A percentile compares a stretch with the other conserved stretches of the same genome.
These are phyloP conservation scores for Aplosporella prunicola DNA, from an alignment of 2,329 filamentous ascomycete genomes.

Conservation along the genomic window DNA sequence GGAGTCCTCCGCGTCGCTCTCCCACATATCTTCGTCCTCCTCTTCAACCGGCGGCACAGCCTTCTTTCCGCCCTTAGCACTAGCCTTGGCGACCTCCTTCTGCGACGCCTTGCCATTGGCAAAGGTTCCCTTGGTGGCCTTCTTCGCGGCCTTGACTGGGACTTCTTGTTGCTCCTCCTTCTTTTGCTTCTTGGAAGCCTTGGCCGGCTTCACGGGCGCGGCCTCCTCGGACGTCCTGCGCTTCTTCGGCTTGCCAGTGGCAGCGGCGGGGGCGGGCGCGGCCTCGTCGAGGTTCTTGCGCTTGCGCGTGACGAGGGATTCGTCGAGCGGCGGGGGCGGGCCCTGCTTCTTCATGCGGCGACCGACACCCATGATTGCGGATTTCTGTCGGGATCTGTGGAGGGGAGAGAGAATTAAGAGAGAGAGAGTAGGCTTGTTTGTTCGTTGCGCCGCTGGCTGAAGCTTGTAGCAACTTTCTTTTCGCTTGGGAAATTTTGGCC, in stretches of 20 bases:
- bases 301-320: constrained; percentile 66
- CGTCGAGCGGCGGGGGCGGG: constrained; percentile 70
- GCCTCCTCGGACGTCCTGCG: constrained; percentile 45
- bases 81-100: constrained; percentile 17
- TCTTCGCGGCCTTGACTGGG: constrained; percentile 32
- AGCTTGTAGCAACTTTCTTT: too few relatives aligned
- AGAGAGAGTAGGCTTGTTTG: background rate
- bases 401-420: background rate
- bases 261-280: constrained; percentile 37
- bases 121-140: constrained; percentile 26
- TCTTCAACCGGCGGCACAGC: constrained; percentile 20
- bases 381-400: background rate
- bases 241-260: constrained; percentile 47
- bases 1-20: constrained; percentile 19
- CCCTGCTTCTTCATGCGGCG: constrained; percentile 96
- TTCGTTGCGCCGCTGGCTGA: too few relatives aligned
- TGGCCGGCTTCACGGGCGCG: constrained; percentile 31
- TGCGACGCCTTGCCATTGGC: constrained; percentile 17
- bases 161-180: too few relatives aligned
- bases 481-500: too few relatives aligned
- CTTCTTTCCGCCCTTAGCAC: constrained; percentile 21
- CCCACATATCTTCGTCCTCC: constrained; percentile 18
- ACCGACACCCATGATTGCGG: constrained; percentile 66
- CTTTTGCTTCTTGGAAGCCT: constrained; percentile 51
- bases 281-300: constrained; percentile 61